phyloP scores from a whole-genome alignment of 1,284 basidiomycete genomes.

The Lignosus rhinocerotis region DNA sequence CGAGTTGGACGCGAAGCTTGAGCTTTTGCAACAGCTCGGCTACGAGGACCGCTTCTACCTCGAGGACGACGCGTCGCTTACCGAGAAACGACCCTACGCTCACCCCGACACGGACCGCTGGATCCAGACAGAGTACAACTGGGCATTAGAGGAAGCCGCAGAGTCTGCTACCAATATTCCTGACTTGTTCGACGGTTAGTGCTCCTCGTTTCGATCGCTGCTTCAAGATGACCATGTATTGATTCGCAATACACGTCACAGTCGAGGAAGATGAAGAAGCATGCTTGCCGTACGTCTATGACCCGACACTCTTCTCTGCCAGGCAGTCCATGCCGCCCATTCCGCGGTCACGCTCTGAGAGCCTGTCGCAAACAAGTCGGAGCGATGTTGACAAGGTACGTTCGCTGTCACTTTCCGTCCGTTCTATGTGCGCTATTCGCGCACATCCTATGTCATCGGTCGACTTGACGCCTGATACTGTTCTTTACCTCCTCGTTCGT shows the following conservation, averaged over 20 bases:
- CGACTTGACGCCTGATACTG: neutral
- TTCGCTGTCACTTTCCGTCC: neutral
- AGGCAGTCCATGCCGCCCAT: conserved; percentile 12
- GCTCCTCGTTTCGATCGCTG: neutral
- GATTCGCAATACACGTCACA: conserved; percentile 16
- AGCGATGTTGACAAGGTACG: conserved; percentile 24
- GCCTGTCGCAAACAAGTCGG: conserved; percentile 8
- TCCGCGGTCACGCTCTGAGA: conserved; percentile 14
- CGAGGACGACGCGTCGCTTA: conserved; percentile 16
- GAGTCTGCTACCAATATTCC: conserved; percentile 23
- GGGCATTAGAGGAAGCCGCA: conserved; percentile 24
- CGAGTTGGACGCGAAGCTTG: conserved; percentile 30
- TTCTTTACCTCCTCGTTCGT: neutral
- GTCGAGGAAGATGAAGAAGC: conserved; percentile 32
- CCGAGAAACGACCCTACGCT: conserved; percentile 14
- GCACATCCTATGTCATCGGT: neutral
- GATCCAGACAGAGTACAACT: conserved; percentile 26
- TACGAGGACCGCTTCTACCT: conserved; percentile 20
- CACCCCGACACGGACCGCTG: conserved; percentile 22
- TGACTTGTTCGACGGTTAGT: conserved; percentile 28
- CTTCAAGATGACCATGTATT: neutral
- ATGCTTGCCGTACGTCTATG: conserved; percentile 31
- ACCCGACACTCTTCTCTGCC: conserved; percentile 31
- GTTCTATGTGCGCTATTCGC: conserved; percentile 12
- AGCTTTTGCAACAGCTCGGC: conserved; percentile 31